phyloP scores from a whole-genome alignment of 345 rosid genomes.

The Raphanus raphanistrum region DNA sequence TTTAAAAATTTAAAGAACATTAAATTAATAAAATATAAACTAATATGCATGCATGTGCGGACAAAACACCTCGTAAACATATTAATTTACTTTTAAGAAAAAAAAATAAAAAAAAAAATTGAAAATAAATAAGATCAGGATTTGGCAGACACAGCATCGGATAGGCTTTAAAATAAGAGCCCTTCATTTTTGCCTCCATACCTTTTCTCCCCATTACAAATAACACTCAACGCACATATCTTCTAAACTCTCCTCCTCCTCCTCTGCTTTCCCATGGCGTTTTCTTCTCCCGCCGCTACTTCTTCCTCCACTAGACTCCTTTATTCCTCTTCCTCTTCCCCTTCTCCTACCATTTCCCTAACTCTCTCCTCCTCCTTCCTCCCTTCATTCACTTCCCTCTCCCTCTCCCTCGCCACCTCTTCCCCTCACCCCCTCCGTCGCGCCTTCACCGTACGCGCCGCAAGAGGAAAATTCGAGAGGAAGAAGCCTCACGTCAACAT shows the following conservation, averaged over 20 bases:
- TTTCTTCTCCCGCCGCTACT: conserved; percentile 49
- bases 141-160: conserved; percentile 1
- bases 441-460: conserved; percentile 55
- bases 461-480: conserved; percentile 78
- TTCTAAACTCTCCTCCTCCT: background rate
- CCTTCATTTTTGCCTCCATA: conserved; percentile 10
- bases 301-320: conserved; percentile 45
- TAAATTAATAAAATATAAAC: no score
- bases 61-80: background rate
- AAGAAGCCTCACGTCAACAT: conserved; percentile 79
- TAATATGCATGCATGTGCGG: no score
- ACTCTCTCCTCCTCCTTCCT: conserved; percentile 65
- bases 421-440: conserved; percentile 27
- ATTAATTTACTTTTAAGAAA: background rate
- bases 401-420: conserved; percentile 30
- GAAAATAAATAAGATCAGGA: background rate
- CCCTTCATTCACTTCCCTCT: conserved; percentile 35
- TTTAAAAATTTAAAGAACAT: no score
- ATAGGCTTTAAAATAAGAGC: conserved; percentile 15
- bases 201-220: background rate
- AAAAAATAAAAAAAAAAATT: background rate
- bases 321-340: conserved; percentile 7
- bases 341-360: conserved; percentile 24
- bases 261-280: conserved; percentile 49
- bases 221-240: background rate